These are phyloP conservation scores for Apiotrichum montevideense DNA, from an alignment of 1,284 basidiomycete species.

Conservation along the genomic window DNA sequence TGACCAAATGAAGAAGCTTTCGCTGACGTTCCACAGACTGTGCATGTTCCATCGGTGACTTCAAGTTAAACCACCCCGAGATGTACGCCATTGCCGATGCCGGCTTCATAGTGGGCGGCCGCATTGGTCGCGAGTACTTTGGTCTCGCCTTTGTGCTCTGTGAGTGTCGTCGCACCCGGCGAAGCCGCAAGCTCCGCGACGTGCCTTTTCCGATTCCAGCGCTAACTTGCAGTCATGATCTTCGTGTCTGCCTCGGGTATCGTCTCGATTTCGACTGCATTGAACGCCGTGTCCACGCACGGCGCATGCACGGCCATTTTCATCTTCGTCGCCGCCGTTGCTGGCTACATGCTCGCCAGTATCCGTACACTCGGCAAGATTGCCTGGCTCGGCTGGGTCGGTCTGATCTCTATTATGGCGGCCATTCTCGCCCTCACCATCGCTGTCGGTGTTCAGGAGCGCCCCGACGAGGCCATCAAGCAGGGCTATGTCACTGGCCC, in stretches of 20 bases:
- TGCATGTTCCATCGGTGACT: conserved; percentile 33
- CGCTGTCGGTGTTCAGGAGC: conserved; percentile 43
- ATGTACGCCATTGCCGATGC: conserved; percentile 32
- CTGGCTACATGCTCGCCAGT: conserved; percentile 27
- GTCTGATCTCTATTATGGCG: conserved; percentile 30
- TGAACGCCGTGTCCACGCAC: conserved; percentile 44
- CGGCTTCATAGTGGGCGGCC: conserved; percentile 15
- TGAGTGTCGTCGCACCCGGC: neutral
- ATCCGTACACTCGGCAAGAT: conserved; percentile 43
- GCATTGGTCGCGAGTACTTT: conserved; percentile 14
- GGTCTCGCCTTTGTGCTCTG: conserved; percentile 11
- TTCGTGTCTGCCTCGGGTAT: conserved; percentile 25
- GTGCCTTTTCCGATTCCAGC: too few species aligned
- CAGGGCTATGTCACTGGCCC: conserved; percentile 14
- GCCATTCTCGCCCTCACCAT: conserved; percentile 42
- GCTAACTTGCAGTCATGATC: conserved; percentile 16
- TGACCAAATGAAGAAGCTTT: too few species aligned
- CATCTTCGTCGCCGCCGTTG: conserved; percentile 31
- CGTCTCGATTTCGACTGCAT: conserved; percentile 40
- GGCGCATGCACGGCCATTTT: conserved; percentile 43
- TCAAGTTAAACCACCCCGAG: conserved; percentile 38
- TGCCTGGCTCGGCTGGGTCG: conserved; percentile 43
- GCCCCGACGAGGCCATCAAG: conserved; percentile 30
- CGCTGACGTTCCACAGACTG: conserved; percentile 20
- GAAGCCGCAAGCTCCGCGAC: too few species aligned